Evolutionary conservation across 2,329 filamentous ascomycete genomes (phyloP), one percentile per base, ranked within the genome.

Genomic region (Beauveria sp.): DNA sequence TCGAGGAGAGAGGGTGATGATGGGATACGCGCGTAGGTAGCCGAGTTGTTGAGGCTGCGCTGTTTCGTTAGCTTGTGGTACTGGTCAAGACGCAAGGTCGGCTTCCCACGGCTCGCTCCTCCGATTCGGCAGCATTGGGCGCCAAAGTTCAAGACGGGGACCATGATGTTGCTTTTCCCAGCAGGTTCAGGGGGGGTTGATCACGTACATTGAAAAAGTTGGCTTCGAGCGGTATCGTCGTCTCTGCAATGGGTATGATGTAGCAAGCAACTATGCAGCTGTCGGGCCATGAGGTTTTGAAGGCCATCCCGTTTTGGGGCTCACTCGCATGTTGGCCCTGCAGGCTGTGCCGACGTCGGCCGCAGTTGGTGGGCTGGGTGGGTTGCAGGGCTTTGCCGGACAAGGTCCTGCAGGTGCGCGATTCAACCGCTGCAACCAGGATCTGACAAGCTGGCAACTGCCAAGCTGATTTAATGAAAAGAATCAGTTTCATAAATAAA

Each of bases 291-390:
- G n/a, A 46, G 40, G 10, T 44, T 28, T 40, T 24, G 18, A 22
- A 10, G 26, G 18, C 41, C 18, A 55, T 20, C 51, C 12, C 26
- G 48, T 43, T 55, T 40, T 44, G 43, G 44, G 41, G 46, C 44
- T 16, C 12, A 24, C 6, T 40, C 9, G 55, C n/a, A 20, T 26
- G 40, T 47, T 48, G 14, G 30, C 8, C 56, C 22, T 50, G 48
- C 44, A 40, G 37, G n/a, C 16, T 57, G 47, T 56, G 53, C 59
- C 59, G 59, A 61, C 59, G 53, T 61, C 59, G 59, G 59, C 59
- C 59, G 50, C 41, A n/a, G 34, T 6, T 26, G 48, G 40, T 55
- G 30, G 52, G 51, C 44, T 55, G 22, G 41, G 30, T 48, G 44
- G 59, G 41, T 26, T 30, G 18, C 14, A 20, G 40, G 26, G 16